Base-by-base conservation (phyloP, 768 basidiomycete species). In the Obba rivulosa region DNA sequence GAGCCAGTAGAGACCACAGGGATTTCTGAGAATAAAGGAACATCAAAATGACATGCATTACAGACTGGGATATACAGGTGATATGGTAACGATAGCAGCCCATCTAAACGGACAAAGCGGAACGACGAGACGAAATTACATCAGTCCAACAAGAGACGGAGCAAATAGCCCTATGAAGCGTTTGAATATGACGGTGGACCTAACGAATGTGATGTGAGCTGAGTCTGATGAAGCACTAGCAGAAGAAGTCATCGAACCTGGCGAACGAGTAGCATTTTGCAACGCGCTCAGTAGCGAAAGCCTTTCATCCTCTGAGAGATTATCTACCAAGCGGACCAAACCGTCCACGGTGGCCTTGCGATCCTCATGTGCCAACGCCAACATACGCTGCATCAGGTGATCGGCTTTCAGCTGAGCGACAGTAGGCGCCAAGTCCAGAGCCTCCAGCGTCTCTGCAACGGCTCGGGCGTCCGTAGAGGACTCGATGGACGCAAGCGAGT, bases 301-400 rank as follows among this genome's bases (percentile, higher is more conserved):
- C 64, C 79, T 81, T 56, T 92, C 90, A 21, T 91, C 91, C 20
- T 80, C 77, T 0, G 79, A 77, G 50, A 94, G 74, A 34, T 74
- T 75, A 49, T 89, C 83, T n/a, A 83, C 78, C 10, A 92, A 69
- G 42, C 83, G 82, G 43, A 80, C 65, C 49, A 93, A 76, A 31
- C 88, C 83, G 51, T 84, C 81, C 51, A 93, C 64, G 1, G 86
- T 80, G 8, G 81, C 83, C 67, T 87, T 88, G 42, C 82, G 78
- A 62, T 93, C 87, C 56, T 83, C 82, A 52, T 83, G 81, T 11
- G 82, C 76, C 53, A 85, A 69, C 13, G 80, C 77, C 21, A 88
- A 67, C 68, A 93, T 71, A 46, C 77, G 75, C 42, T 79, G 76
- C 52, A 82, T 65, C 34, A 93, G 73, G 56, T 84, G 71, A 54